Evolutionary conservation across 805 yeast species (phyloP), one percentile per base, ranked within the genome.

Genomic region (Monosporozyma solicola): DNA sequence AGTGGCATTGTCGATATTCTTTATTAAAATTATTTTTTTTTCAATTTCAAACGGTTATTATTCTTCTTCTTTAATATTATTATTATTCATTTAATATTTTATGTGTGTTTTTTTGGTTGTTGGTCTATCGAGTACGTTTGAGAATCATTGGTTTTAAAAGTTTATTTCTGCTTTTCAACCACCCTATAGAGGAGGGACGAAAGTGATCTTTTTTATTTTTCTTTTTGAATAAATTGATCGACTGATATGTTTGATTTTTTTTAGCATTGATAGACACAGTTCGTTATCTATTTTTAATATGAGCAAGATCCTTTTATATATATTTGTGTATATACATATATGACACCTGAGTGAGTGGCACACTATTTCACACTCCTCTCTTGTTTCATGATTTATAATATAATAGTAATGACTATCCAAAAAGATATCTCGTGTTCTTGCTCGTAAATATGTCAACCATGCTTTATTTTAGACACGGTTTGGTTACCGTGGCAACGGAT

Each of bases 171-270:
- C 29, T 7, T 37, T 33, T 47, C 29, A 11, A 25, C 29, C 37
- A 64, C 70, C 67, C 69, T 61, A 61, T 63, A 55, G 56, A 51
- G 59, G 69, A 59, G 68, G 65, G 70, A 63, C 70, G 59, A 63
- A 59, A 55, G 68, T 61, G 65, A 52, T 59, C 54, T 51, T 35
- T 22, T 50, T 25, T 16, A 20, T 20, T 9, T 8, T 8, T 29
- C 31, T 32, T 6, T 37, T 31, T 20, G 13, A 10, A 24, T 35
- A 27, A 9, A 25, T 29, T 37, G 51, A 54, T 61, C 64, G 70
- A 63, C 70, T 59, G 61, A 62, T 56, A 65, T 57, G 70, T 65
- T 66, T 61, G 69, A 59, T 63, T 61, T 58, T 59, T 43, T 66
- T 65, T 65, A 65, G 67, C 57, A 54, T 48, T 39, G 46, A 43